Conservation (phyloP, 805 yeast genomes). For the Yarrowia hollandica region DNA sequence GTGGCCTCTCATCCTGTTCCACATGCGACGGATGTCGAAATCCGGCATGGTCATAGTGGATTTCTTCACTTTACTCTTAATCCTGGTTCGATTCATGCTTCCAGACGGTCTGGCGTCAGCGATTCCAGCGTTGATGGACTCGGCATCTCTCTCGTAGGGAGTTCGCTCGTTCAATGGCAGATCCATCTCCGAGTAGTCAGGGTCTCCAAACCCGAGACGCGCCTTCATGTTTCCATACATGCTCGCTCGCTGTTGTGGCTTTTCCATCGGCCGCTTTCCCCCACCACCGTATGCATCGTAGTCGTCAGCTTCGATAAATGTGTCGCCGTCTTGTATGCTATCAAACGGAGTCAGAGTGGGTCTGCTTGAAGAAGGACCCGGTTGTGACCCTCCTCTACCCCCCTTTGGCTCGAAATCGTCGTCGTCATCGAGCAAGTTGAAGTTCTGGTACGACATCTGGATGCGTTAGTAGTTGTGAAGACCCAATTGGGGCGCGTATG, state of each 20-base stretch:
- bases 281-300: conserved; percentile 6
- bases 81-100: conserved; percentile 27
- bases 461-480: neutral
- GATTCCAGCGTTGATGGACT: conserved; percentile 10
- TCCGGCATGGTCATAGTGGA: conserved; percentile 34
- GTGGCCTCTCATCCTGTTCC: conserved; percentile 38
- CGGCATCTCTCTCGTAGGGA: neutral
- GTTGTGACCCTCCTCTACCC: neutral
- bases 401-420: neutral
- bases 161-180: conserved; percentile 37
- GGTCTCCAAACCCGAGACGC: conserved; percentile 35
- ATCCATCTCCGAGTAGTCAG: conserved; percentile 40
- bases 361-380: conserved; percentile 4
- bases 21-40: conserved; percentile 42
- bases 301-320: conserved; percentile 27
- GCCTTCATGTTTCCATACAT: conserved; percentile 36
- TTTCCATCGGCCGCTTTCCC: conserved; percentile 30
- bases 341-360: conserved; percentile 11
- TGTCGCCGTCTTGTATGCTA: conserved; percentile 26
- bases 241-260: conserved; percentile 32
- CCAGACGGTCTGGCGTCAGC: conserved; percentile 11
- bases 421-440: conserved; percentile 26
- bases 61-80: conserved; percentile 31
- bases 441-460: conserved; percentile 26
- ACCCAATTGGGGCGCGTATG: neutral